Evolutionary conservation across 1,284 basidiomycete genomes (phyloP).

Genomic region (Fomitopsis pinicola): DNA sequence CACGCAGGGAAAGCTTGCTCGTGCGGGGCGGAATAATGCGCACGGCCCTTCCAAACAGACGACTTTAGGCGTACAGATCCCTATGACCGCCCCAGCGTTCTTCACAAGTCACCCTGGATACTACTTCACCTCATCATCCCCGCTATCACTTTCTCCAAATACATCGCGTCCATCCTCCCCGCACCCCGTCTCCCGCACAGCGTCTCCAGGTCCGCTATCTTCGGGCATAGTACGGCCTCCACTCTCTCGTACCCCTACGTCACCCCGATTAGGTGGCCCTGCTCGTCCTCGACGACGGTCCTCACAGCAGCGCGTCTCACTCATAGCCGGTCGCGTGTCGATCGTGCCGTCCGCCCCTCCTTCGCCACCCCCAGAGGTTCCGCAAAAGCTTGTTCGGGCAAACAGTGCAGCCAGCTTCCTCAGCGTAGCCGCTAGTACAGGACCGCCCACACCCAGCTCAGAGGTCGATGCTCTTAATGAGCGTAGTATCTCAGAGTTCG

Average conservation of each 20-base stretch:
- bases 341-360: conserved; percentile 70
- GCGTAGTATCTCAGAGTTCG: conserved; percentile 72
- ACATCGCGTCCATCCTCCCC: conserved; percentile 30
- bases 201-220: conserved; percentile 18
- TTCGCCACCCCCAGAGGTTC: conserved; percentile 50
- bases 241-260: conserved; percentile 36
- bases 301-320: conserved; percentile 76
- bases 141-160: conserved; percentile 27
- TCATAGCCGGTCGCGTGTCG: conserved; percentile 74
- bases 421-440: conserved; percentile 53
- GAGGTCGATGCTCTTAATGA: conserved; percentile 52
- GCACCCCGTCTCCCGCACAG: conserved; percentile 22
- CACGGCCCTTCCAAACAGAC: neutral
- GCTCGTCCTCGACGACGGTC: conserved; percentile 69
- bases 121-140: conserved; percentile 20
- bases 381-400: conserved; percentile 58
- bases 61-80: neutral
- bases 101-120: conserved; percentile 17
- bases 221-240: conserved; percentile 18
- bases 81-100: conserved; percentile 6
- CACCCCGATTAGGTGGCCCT: conserved; percentile 25
- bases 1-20: neutral
- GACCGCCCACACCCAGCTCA: conserved; percentile 53
- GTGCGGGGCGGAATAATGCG: neutral
- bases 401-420: conserved; percentile 58